A percentile compares a stretch with the other conserved stretches of the same genome.
Evolutionary conservation across 2,329 filamentous ascomycete genomes (phyloP).

Genomic region (Aspergillus tamarii): DNA sequence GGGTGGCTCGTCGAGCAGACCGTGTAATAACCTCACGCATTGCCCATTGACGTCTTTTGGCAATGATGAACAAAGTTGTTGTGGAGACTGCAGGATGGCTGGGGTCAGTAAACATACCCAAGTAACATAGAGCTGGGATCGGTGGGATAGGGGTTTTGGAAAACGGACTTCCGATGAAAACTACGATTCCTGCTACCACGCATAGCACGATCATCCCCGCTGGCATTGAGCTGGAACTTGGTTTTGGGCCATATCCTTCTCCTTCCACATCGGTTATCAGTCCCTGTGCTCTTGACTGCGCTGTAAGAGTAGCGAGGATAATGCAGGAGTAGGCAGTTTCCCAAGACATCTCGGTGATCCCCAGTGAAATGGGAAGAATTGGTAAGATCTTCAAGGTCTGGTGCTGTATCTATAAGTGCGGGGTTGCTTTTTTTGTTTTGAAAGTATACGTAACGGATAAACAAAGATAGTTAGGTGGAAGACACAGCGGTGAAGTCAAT

Average conservation of each 20-base stretch:
- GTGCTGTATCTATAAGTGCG: background rate
- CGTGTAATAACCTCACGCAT: slow-evolving; percentile 23
- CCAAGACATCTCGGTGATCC: slow-evolving; percentile 6
- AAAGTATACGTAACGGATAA: too few species aligned
- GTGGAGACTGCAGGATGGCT: slow-evolving; percentile 17
- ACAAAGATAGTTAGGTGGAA: too few species aligned
- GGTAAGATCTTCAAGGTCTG: background rate
- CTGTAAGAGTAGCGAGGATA: slow-evolving; percentile 9
- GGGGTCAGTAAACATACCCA: background rate
- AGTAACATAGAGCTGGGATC: too few species aligned
- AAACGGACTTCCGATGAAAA: slow-evolving; percentile 24
- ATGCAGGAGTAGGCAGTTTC: slow-evolving; percentile 4
- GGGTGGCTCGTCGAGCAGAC: slow-evolving; percentile 19
- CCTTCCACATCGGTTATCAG: slow-evolving; percentile 18
- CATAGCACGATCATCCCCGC: slow-evolving; percentile 26
- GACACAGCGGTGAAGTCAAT: too few species aligned
- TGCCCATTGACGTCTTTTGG: slow-evolving; percentile 23
- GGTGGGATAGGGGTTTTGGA: background rate
- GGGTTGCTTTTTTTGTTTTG: background rate
- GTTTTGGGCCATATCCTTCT: slow-evolving; percentile 12
- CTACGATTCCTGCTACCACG: slow-evolving; percentile 24
- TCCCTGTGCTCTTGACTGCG: slow-evolving; percentile 16
- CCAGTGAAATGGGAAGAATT: background rate
- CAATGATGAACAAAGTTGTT: slow-evolving; percentile 22
- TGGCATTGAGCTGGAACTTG: slow-evolving; percentile 11